Evolutionary conservation across 2,329 filamentous ascomycete genomes (phyloP).

Genomic region (Huntiella abstrusa): DNA sequence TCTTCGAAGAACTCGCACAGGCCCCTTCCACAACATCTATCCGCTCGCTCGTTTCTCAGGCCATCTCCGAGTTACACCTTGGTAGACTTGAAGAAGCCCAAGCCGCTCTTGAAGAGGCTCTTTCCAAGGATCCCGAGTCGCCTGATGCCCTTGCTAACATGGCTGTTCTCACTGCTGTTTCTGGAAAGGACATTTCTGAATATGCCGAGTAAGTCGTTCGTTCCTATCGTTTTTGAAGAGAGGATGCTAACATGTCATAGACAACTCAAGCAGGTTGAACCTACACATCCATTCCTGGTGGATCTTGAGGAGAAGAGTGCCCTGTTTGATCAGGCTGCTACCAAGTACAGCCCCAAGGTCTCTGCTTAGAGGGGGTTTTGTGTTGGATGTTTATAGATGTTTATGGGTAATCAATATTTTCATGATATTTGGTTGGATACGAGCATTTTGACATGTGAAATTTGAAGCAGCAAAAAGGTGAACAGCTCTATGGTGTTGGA

Average conservation of each 20-base stretch:
- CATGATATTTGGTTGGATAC: no score
- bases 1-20: conserved; percentile 89
- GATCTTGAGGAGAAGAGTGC: conserved; percentile 72
- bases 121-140: conserved; percentile 53
- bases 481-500: no score
- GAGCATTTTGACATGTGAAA: no score
- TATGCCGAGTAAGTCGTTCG: conserved; percentile 37
- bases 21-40: conserved; percentile 62
- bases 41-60: conserved; percentile 65
- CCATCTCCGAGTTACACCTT: conserved; percentile 78
- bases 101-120: conserved; percentile 61
- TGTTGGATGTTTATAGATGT: no score
- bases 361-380: background rate
- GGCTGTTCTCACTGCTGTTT: conserved; percentile 59
- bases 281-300: conserved; percentile 49
- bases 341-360: conserved; percentile 76
- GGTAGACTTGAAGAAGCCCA: conserved; percentile 79
- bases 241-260: conserved; percentile 7
- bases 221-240: no score
- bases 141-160: conserved; percentile 65
- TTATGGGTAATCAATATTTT: no score
- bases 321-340: conserved; percentile 70
- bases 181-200: conserved; percentile 51
- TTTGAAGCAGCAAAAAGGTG: no score
- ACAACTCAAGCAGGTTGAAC: conserved; percentile 34